Evolutionary conservation across 495 filamentous ascomycete genomes (phyloP), one percentile per base, ranked within the genome.

Genomic region (Entonaema liquescens): DNA sequence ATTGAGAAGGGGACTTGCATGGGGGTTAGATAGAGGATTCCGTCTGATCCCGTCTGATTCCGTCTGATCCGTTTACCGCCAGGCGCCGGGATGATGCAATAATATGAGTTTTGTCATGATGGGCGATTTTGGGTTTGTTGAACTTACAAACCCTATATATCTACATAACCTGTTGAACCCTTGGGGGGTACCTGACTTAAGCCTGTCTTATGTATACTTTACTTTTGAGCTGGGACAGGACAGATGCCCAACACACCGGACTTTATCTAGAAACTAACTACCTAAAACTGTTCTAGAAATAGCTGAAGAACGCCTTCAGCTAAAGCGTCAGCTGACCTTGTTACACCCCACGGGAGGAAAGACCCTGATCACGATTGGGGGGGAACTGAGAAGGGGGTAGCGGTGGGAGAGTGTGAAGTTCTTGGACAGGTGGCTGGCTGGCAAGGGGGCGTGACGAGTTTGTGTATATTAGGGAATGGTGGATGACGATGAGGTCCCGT

Each of bases 401-500:
- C 33, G 42, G 55, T 28, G 60, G 67, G 61, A 47, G 42, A 55
- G 60, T 26, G 8, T 59, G 12, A 9, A 52, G 26, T 64, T n/a
- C n/a, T n/a, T 65, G 31, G 47, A 42, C 63, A 67, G 62, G 59
- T 71, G 62, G 62, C 53, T 54, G 53, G 44, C 59, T 5, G 31
- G 11, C 11, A 33, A 44, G 35, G 47, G 47, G 57, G 67, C 50
- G 61, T 70, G 67, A 70, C 57, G 29, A 49, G 40, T 44, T 44
- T 25, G 54, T 47, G 52, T 71, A 65, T 52, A 71, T 66, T 66
- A 71, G 36, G 33, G 61, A n/a, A 33, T 35, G 53, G 17, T 35
- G 17, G 59, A 67, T 68, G 69, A 67, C 60, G 28, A 60, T 13
- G 13, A 58, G 62, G 40, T 72, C 69, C 64, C 59, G 69, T 72